Evolutionary conservation across 2,329 filamentous ascomycete genomes (phyloP), one percentile per base, ranked within the genome.

Genomic region (Bipolaris sorokiniana): DNA sequence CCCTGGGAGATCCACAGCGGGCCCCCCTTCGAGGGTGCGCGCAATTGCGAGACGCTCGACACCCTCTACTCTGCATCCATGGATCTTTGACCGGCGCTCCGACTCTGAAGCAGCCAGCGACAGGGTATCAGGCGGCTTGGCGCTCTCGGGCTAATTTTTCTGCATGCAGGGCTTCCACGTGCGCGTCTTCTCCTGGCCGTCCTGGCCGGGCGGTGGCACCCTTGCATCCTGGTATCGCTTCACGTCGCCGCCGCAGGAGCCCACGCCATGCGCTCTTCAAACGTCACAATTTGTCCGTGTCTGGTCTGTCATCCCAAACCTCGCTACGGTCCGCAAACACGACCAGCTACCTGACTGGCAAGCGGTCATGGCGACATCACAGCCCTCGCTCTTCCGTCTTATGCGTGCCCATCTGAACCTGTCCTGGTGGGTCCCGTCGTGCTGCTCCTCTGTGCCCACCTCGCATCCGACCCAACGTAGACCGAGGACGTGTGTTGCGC

Each of bases 121-220:
- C 48, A 51, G 48, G 48, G 23, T 42, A 51, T 41, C 18, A 18
- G 38, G 37, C 54, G 18, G 47, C 50, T 48, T 52, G 42, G 49
- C 49, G 40, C 40, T 38, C 54, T 54, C 56, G 59, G 59, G 33
- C 47, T 54, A 59, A 56, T 56, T 56, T 42, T 50, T 37, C 45
- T 49, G 11, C 28, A 59, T 53, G 55, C 67, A 68, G 62, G 67
- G 65, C 51, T 50, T 55, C 67, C 67, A 70, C 67, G 67, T 70
- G 67, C 63, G 60, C 56, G 51, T 36, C 48, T 55, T 48, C 34
- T 20, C 40, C 47, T 44, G 37, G 47, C 50, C 55, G 44, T 31
- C 28, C 28, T 31, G 28, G 28, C 28, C 28, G 28, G 26, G 28
- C 28, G 28, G 28, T 31, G 50, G 48, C 48, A 57, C 51, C 56